Base-by-base conservation (phyloP, 1,284 basidiomycete genomes). In the Trichosporon asahii region DNA sequence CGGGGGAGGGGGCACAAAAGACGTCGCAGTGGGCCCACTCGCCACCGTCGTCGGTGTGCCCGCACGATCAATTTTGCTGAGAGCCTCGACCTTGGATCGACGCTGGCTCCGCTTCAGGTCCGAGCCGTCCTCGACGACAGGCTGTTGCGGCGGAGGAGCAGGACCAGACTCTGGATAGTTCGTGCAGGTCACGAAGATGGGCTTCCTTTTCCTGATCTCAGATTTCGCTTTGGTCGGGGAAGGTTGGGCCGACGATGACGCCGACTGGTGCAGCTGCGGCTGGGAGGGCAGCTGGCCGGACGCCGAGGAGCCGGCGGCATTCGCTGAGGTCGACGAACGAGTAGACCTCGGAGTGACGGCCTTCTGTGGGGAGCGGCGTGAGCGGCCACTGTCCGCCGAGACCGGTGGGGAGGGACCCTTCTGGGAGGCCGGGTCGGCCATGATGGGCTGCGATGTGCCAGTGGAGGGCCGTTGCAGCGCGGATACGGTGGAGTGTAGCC, bases 11-110 rank as follows among this genome's bases (percentile, higher is more conserved):
- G 80, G 79, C 2, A 81, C 66, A 72, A 81, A 82, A 8, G 78
- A 80, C 1, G 81, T 81, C 14, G 72, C 78, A 11, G 75, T 68
- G 2, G 76, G 77, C 21, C 76, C 79, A 18, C 64, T 61, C 5
- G 67, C 49, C 27, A 68, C 64, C 1, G 53, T 35, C 1, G 72
- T 68, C 12, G 77, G 79, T 0, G 76, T 78, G n/a, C 75, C 76
- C 0, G 73, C 76, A 46, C 78, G 68, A 68, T 82, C 81, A 40
- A 82, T 67, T 63, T 79, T 81, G 35, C 73, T 76, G 33, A 80
- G 66, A 9, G 81, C 81, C 44, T 79, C 75, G 63, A 79, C 76
- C 70, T 82, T 82, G 11, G 80, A 80, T 68, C 75, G 71, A 53
- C 81, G 75, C 70, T 79, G 77, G 67, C 67, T 74, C 27, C 80